Percentiles rank a stretch among this genome's conserved stretches.
Conservation (phyloP, 1,284 basidiomycete genomes). For the Papiliotrema flavescens region DNA sequence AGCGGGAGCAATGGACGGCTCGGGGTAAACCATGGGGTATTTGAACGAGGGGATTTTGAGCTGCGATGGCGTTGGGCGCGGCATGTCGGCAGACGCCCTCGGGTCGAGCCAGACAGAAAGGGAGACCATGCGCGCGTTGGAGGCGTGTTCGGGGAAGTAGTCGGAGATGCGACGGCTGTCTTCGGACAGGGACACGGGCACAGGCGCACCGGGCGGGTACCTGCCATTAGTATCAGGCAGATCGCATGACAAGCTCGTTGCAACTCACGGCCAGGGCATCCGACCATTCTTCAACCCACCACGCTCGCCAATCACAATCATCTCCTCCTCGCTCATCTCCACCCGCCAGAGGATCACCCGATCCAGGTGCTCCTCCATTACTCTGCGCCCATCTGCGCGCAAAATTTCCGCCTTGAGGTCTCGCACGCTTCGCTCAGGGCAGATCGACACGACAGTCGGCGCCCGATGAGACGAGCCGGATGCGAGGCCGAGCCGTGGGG, state of each 20-base stretch:
- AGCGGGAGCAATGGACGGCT: not conserved
- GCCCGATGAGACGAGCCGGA: constrained; percentile 3
- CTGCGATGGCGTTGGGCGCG: not conserved
- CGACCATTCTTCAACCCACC: constrained; percentile 36
- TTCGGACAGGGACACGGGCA: constrained; percentile 29
- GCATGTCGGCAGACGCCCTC: constrained; percentile 3
- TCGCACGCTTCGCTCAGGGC: constrained; percentile 24
- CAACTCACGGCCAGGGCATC: constrained; percentile 44
- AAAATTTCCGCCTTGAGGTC: constrained; percentile 39
- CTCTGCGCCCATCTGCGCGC: constrained; percentile 25
- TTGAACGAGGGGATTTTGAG: constrained; percentile 18
- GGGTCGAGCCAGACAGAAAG: constrained; percentile 42
- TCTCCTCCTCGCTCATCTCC: constrained; percentile 40
- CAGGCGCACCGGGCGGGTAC: constrained; percentile 36
- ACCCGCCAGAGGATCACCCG: constrained; percentile 40
- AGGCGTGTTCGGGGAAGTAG: constrained; percentile 32
- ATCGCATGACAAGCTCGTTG: not conserved
- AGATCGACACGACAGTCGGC: constrained; percentile 32
- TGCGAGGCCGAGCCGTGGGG: not conserved
- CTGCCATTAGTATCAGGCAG: constrained; percentile 7
- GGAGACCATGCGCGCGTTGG: constrained; percentile 35
- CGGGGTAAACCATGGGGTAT: constrained; percentile 27
- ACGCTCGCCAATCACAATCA: constrained; percentile 38
- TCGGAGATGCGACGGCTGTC: constrained; percentile 22
- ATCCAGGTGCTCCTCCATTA: constrained; percentile 15